Percentiles rank a stretch among this genome's conserved stretches.
Conservation (phyloP, 2,329 filamentous ascomycete genomes). For the Fusarium decemcellulare region DNA sequence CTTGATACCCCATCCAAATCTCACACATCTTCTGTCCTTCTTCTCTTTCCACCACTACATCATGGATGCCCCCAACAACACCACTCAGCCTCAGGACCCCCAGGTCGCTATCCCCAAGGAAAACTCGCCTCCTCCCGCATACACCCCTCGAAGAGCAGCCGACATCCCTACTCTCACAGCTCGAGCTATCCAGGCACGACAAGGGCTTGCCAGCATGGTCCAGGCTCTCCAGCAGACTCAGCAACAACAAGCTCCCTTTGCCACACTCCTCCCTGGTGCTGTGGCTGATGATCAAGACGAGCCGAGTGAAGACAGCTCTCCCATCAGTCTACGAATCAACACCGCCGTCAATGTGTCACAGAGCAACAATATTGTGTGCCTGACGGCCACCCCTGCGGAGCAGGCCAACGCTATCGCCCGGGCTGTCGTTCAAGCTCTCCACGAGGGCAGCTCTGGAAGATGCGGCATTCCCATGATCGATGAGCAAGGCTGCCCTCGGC, state of each 20-base stretch:
- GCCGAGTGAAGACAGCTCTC: slow-evolving; percentile 48
- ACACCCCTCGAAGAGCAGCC: slow-evolving; percentile 42
- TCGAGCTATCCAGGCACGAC: slow-evolving; percentile 33
- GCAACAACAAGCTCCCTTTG: slow-evolving; percentile 20
- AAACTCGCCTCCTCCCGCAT: slow-evolving; percentile 49
- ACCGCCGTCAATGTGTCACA: slow-evolving; percentile 62
- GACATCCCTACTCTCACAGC: slow-evolving; percentile 34
- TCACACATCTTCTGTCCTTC: background rate
- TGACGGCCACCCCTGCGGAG: slow-evolving; percentile 55
- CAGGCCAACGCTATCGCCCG: slow-evolving; percentile 60
- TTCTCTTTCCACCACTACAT: background rate
- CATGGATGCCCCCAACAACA: slow-evolving; percentile 37
- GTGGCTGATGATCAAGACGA: slow-evolving; percentile 36
- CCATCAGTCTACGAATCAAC: slow-evolving; percentile 64
- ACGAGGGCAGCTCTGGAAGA: slow-evolving; percentile 56
- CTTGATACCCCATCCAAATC: background rate
- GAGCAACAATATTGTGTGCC: slow-evolving; percentile 64
- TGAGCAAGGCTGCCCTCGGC: slow-evolving; percentile 58
- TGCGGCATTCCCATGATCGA: slow-evolving; percentile 63
- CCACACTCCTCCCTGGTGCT: slow-evolving; percentile 14
- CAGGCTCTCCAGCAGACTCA: slow-evolving; percentile 11
- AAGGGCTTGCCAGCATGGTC: slow-evolving; percentile 17
- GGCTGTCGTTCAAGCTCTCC: slow-evolving; percentile 61
- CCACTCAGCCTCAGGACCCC: slow-evolving; percentile 28
- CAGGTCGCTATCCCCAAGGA: slow-evolving; percentile 40